Base-by-base conservation (phyloP, 768 basidiomycete species). In the Boletus tomentosulus region DNA sequence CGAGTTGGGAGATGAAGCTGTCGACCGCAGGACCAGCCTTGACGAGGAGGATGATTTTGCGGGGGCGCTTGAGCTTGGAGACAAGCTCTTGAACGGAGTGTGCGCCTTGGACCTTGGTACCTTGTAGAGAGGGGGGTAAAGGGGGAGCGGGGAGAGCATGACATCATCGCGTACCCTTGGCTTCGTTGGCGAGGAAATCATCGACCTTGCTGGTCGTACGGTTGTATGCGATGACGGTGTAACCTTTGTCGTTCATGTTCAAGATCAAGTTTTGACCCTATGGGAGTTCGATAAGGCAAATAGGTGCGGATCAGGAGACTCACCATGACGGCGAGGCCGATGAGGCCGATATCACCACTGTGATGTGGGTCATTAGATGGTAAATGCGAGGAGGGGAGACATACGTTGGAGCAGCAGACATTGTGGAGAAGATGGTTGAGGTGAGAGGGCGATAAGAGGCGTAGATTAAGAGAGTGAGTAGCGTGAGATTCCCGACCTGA, bases 191-290 rank as follows among this genome's bases (percentile, higher is more conserved):
- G 57, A 99, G 84, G 83, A 99, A 99, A 68, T 81, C 69, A 71
- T 98, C 95, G 66, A 99, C 94, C 74, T 99, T 99, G 76, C 84
- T 86, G 57, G 86, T 89, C 41, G 97, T 98, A 65, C 97, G 89
- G 82, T 99, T 99, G 78, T 89, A 99, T 12, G 92, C 93, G 62
- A 93, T 87, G 65, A 99, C 97, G 60, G 77, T 93, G 79, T 94
- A 99, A 49, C 97, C 97, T 76, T 99, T 99, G 81, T 99, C 97
- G 73, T 97, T 97, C 92, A 97, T 98, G 79, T 98, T 97, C 64
- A 98, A 78, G 72, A 97, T 95, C 69, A 97, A 73, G 72, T 96
- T 97, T 84, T 96, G 94, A 67, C 92, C 94, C 92, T 94, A 65
- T 27, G 28, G 47, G 22, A 52, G 46, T 38, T 55, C 37, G 24